A percentile compares a stretch with the other conserved stretches of the same genome.
Conservation (phyloP, 179 eudicot species). For the Dionaea muscipula region DNA sequence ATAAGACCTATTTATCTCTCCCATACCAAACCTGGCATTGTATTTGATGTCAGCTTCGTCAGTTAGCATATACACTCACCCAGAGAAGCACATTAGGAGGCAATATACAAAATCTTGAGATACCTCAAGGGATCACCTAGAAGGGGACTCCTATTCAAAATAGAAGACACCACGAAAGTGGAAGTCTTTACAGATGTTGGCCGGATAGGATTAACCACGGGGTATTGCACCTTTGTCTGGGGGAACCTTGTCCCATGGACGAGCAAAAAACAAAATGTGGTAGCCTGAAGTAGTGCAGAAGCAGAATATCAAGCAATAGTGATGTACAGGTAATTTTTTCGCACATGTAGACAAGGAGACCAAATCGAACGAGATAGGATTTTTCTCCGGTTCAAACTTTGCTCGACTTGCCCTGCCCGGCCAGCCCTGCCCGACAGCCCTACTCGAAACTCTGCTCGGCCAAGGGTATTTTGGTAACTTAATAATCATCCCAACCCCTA, state of each 20-base stretch:
- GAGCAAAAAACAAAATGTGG: constrained; percentile 3
- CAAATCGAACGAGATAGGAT: too few relatives aligned
- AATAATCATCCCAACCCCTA: too few relatives aligned
- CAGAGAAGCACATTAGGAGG: too few relatives aligned
- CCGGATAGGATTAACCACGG: neutral
- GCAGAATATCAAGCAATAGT: neutral
- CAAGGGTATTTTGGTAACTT: too few relatives aligned
- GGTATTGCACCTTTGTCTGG: neutral
- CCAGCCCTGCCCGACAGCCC: too few relatives aligned
- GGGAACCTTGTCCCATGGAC: neutral
- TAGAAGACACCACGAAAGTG: neutral
- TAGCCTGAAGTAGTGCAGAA: constrained; percentile 2
- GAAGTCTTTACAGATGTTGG: constrained; percentile 4
- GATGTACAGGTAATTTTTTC: too few relatives aligned
- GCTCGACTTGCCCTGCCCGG: too few relatives aligned
- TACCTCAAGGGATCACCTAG: neutral
- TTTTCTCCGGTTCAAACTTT: too few relatives aligned
- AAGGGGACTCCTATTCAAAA: neutral
- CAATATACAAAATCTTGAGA: neutral
- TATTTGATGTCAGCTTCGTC: neutral
- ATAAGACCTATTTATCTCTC: neutral
- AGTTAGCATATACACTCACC: constrained; percentile 1
- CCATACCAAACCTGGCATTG: neutral
- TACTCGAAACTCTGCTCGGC: too few relatives aligned
- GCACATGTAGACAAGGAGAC: too few relatives aligned